Evolutionary conservation across 495 filamentous ascomycete species (phyloP).

Genomic region (Podospora bellae-mahoneyi): DNA sequence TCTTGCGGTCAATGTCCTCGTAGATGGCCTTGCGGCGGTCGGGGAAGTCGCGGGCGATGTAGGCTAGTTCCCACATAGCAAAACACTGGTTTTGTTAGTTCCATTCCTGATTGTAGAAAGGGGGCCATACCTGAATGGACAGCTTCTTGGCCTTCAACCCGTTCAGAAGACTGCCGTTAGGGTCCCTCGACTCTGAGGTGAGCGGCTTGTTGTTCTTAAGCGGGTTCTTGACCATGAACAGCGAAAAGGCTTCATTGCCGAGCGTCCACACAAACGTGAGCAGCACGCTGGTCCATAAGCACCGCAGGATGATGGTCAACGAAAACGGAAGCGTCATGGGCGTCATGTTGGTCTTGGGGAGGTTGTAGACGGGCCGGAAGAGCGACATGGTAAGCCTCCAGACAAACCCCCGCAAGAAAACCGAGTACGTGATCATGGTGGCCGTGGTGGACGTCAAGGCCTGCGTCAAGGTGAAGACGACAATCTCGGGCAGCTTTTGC

Average conservation of each 20-base stretch:
- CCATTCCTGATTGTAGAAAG: slow-evolving; percentile 45
- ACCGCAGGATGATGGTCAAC: slow-evolving; percentile 54
- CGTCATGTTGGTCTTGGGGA: slow-evolving; percentile 64
- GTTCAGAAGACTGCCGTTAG: slow-evolving; percentile 82
- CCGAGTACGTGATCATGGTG: slow-evolving; percentile 57
- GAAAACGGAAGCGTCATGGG: slow-evolving; percentile 58
- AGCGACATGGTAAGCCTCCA: slow-evolving; percentile 68
- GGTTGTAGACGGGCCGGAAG: slow-evolving; percentile 67
- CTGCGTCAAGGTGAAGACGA: slow-evolving; percentile 36
- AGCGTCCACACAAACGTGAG: slow-evolving; percentile 70
- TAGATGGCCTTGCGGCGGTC: slow-evolving; percentile 78
- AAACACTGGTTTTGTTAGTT: slow-evolving; percentile 54
- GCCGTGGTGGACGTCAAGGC: slow-evolving; percentile 45
- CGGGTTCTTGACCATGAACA: slow-evolving; percentile 74
- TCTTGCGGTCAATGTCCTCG: slow-evolving; percentile 80
- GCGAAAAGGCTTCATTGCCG: slow-evolving; percentile 69
- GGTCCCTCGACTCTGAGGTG: slow-evolving; percentile 78
- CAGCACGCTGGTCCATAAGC: slow-evolving; percentile 61
- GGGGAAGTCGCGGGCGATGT: slow-evolving; percentile 69
- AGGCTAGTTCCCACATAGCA: slow-evolving; percentile 86
- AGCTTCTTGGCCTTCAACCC: slow-evolving; percentile 75
- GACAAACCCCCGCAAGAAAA: slow-evolving; percentile 57
- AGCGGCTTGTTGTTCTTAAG: slow-evolving; percentile 80
- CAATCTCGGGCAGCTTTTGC: slow-evolving; percentile 34
- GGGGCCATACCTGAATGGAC: slow-evolving; percentile 49